phyloP scores from a whole-genome alignment of 2,329 filamentous ascomycete species.

The Fusarium sacchari region DNA sequence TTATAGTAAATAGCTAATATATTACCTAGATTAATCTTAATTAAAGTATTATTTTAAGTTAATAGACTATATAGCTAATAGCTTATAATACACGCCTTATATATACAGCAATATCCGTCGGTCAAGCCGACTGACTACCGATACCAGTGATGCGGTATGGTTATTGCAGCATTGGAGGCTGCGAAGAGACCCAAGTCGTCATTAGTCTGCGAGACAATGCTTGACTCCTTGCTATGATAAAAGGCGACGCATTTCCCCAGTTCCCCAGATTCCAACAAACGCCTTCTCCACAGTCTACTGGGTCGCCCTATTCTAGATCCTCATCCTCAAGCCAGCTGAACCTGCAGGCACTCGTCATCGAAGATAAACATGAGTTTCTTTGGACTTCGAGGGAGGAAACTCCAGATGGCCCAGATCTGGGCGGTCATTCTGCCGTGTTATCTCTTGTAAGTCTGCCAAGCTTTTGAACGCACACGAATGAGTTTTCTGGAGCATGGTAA shows the following conservation, averaged over 20 bases:
- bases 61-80: no score
- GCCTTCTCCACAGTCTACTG: background rate
- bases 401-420: slow-evolving; percentile 9
- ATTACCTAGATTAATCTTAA: no score
- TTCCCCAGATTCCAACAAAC: background rate
- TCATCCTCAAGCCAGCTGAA: rapidly evolving
- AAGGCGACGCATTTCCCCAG: background rate
- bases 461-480: rapidly evolving
- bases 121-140: background rate
- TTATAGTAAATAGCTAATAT: no score
- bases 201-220: background rate
- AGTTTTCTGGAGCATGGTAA: background rate
- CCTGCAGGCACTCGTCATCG: background rate
- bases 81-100: no score
- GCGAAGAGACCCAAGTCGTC: background rate
- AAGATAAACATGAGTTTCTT: background rate
- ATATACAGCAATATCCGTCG: background rate
- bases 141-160: background rate
- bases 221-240: background rate
- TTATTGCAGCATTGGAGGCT: background rate
- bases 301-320: background rate
- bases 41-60: no score
- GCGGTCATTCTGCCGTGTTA: background rate
- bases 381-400: background rate
- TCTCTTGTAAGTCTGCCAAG: background rate